Base-by-base conservation (phyloP, 805 yeast species). In the Ogataea haglerorum region DNA sequence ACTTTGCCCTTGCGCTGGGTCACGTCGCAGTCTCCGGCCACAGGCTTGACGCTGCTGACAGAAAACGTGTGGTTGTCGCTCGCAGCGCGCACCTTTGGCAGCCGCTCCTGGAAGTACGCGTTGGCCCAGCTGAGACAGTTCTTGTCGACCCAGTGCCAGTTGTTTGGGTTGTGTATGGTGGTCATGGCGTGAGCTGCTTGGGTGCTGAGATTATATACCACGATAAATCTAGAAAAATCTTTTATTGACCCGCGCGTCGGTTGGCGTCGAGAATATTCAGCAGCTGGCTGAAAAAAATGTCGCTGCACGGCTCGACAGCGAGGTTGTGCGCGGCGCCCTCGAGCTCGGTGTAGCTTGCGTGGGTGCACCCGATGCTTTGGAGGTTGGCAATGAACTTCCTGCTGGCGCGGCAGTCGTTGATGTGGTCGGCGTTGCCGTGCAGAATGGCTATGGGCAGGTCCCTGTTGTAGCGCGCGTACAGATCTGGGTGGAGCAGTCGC, bases 81-180 rank as follows among this genome's bases (percentile, higher is more conserved):
- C 2, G 48, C 38, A 6, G 56, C 75, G 3, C 63, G 44, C 27
- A 80, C 48, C 0, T 80, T 81, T 5, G 69, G 65, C 42, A 88
- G 66, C 31, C 78, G 75, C 30, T 78, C 74, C 19, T 68, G 64
- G 58, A 91, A 83, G 60, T 91, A 93, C 25, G 73, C 69, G 51
- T 78, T 80, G 17, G 96, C 76, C 99, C 99, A 91, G 46, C 77
- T 80, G 40, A 93, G 73, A 68, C 98, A 91, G 72, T 91, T 91
- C 66, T 90, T 91, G 67, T 91, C 97, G 48, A 91, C 95, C 99
- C 99, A 91, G 73, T 91, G 99, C 99, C 99, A 91, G 70, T 91
- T 91, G 65, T 93, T 91, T 24, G 98, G 98, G 72, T 91, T 91
- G 68, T 89, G 85, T 28, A 91, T 89, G 29, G 56, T 57, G 24